Evolutionary conservation across 306 rosid species (phyloP), one percentile per base, ranked within the genome.

Genomic region (Begonia masoniana): DNA sequence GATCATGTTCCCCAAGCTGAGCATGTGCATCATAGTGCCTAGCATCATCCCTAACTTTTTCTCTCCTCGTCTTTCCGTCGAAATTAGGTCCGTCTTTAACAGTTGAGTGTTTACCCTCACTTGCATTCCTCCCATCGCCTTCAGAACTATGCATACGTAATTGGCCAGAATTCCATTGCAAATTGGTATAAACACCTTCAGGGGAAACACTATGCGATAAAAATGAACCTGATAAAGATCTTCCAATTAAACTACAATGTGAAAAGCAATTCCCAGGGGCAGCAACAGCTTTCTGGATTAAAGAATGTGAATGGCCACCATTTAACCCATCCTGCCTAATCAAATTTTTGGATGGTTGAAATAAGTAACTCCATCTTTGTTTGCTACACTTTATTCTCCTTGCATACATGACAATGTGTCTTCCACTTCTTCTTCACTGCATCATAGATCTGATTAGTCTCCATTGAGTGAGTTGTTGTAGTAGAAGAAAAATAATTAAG

Each of bases 101-200:
- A 14, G 86, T 85, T 51, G 68, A 49, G 10, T 70, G 92, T 49
- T 81, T 78, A 62, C 77, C 76, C 74, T 83, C 94, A 42, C 82
- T 81, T n/a, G 94, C 79, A 70, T 77, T 78, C 61, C 94, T 73
- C 67, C 92, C 97, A 62, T 91, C 88, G 10, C 99, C 78, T 65
- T 79, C 81, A 17, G 99, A 85, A 65, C 99, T 91, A 67, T 67
- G 86, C 41, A 58, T 24, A 15, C 71, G 79, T 41, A 79, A 54
- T 69, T 71, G 92, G 55, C 67, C 64, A 26, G 53, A 61, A 58
- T 68, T 64, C 59, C 17, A 62, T 35, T 56, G 66, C 58, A 67
- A 66, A 71, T 61, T 62, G 54, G 58, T 41, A 63, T 52, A 67
- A 63, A 62, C 60, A 66, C 48, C 56, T 46, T 74, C 62, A 58